A percentile compares a stretch with the other conserved stretches of the same genome.
Evolutionary conservation across 441 rosid species (phyloP).

Genomic region (Aquilaria agallochum): DNA sequence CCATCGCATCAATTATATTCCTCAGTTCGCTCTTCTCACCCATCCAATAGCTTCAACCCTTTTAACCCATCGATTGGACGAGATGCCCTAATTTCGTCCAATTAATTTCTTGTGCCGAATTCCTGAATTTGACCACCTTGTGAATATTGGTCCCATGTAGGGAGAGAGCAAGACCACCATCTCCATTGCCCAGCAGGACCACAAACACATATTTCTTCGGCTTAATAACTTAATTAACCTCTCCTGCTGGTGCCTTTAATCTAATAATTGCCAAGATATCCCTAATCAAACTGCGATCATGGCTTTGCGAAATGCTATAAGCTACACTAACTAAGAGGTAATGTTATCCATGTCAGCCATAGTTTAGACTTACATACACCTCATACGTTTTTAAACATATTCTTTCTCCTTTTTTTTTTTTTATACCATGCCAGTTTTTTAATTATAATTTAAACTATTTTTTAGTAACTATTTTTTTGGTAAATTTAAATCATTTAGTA

Average conservation of each 20-base stretch:
- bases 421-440: not conserved
- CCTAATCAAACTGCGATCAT: slow-evolving; percentile 17
- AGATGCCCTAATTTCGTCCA: not conserved
- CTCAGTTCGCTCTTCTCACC: slow-evolving; percentile 18
- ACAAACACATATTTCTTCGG: not conserved
- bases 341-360: slow-evolving; percentile 12
- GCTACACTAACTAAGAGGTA: slow-evolving; percentile 4
- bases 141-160: slow-evolving; percentile 5
- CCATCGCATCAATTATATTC: slow-evolving; percentile 1
- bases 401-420: no score
- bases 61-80: not conserved
- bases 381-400: slow-evolving; percentile 5
- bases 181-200: slow-evolving; percentile 8
- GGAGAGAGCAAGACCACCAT: slow-evolving; percentile 3
- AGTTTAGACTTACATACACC: slow-evolving; percentile 9
- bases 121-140: not conserved
- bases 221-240: slow-evolving; percentile 4
- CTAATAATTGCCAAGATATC: slow-evolving; percentile 3
- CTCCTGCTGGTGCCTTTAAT: not conserved
- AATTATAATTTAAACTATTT: no score
- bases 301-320: slow-evolving; percentile 6
- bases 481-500: no score
- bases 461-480: no score
- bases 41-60: not conserved
- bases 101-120: not conserved